Conservation (phyloP, 1,139 yeast genomes). For the Magnusiomyces paraingens region DNA sequence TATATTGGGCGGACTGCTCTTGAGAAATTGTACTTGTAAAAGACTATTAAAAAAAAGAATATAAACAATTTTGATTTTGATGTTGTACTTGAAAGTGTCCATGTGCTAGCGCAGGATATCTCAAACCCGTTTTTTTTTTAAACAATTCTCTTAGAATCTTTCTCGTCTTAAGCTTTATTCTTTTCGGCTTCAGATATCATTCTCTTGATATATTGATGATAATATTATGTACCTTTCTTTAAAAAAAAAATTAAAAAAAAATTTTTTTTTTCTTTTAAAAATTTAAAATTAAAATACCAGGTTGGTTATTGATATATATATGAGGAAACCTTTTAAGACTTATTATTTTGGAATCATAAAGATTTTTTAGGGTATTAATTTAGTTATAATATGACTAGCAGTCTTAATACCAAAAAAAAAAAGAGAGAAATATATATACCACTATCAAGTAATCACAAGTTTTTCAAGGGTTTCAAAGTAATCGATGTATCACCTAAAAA, state of each 20-base stretch:
- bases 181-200: conserved; percentile 90
- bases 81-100: conserved; percentile 33
- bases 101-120: conserved; percentile 32
- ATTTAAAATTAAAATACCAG: conserved; percentile 88
- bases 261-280: conserved; percentile 71
- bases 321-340: conserved; percentile 84
- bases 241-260: no score
- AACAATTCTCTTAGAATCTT: conserved; percentile 70
- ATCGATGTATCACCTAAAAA: conserved; percentile 78
- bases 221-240: no score
- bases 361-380: conserved; percentile 86
- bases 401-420: conserved; percentile 89
- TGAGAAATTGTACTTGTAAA: conserved; percentile 18
- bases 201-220: conserved; percentile 89
- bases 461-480: no score
- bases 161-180: conserved; percentile 78
- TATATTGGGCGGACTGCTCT: conserved; percentile 22
- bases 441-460: conserved; percentile 73
- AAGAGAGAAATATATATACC: no score
- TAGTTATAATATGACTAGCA: conserved; percentile 92
- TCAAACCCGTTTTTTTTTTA: conserved; percentile 86
- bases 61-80: conserved; percentile 32
- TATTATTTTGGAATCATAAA: conserved; percentile 91
- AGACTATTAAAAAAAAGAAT: conserved; percentile 29
- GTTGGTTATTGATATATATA: conserved; percentile 92